Base-by-base conservation (phyloP, 1,139 yeast species). In the Pichia sp. region DNA sequence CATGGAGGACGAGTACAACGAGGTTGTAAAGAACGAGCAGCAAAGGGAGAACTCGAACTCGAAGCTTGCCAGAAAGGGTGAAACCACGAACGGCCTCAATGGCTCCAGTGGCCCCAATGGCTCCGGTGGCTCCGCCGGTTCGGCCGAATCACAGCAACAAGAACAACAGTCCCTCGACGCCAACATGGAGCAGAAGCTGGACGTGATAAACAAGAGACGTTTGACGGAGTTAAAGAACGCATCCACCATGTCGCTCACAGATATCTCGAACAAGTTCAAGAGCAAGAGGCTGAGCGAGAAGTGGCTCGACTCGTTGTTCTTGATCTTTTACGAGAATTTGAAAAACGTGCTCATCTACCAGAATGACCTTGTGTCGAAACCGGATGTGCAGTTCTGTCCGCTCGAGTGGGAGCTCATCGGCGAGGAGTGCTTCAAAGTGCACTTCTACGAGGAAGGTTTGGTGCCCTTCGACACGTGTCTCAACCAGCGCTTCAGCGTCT, bases 321-420 rank as follows among this genome's bases (percentile, higher is more conserved):
- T 90, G 77, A 82, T 88, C 34, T 73, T 93, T 49, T 93, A 89
- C 66, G 96, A 90, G 61, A 98, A 93, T 66, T 76, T 93, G 60
- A 79, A 91, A 54, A 88, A 89, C 16, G 88, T 87, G 57, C 78
- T 95, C 16, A 80, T 87, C 68, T 87, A 98, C 97, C 95, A 93
- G 65, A 91, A 96, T 1, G 98, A 93, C 42, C 49, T 56, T 6
- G 51, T 54, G 23, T 56, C 55, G 37, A 56, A 57, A 16, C 58
- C 82, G 69, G 85, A 83, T 44, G 79, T 85, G 60, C 82, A 81
- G 62, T 91, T 87, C 69, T 81, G 89, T 51, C 87, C 96, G 0
- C 73, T 88, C 53, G 99, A 93, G 69, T 93, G 98, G 98, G 96
- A 91, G 68, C 76, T 91, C 43, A 78, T 91, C 56, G 99, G 98